Percentiles rank a stretch among this genome's conserved stretches.
These are phyloP conservation scores for Rhodotorula sp. DNA, from an alignment of 1,284 basidiomycete genomes.

Conservation along the genomic window DNA sequence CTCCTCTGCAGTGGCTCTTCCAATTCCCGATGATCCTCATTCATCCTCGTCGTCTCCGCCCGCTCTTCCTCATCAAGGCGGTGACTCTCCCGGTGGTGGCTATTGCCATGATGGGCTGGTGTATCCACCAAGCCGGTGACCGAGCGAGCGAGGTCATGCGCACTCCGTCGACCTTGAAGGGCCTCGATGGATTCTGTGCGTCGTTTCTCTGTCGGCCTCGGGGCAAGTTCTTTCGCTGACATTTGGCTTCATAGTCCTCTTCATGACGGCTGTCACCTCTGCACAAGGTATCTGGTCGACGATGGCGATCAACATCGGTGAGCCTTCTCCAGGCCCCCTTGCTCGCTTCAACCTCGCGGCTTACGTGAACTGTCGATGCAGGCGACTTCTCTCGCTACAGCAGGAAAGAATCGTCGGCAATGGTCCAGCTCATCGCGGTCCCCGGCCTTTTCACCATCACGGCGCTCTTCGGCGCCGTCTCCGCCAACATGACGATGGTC, in stretches of 20 bases:
- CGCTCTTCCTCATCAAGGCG: slow-evolving; percentile 66
- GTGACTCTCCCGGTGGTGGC: slow-evolving; percentile 62
- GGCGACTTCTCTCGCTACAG: slow-evolving; percentile 38
- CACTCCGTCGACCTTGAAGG: slow-evolving; percentile 46
- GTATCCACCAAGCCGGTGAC: slow-evolving; percentile 60
- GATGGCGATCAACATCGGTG: background rate
- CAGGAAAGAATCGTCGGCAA: slow-evolving; percentile 42
- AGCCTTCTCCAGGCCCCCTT: too few species aligned
- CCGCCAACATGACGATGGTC: slow-evolving; percentile 51
- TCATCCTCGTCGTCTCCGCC: slow-evolving; percentile 60
- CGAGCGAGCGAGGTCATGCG: slow-evolving; percentile 57
- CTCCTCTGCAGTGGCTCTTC: slow-evolving; percentile 2
- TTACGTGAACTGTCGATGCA: slow-evolving; percentile 1
- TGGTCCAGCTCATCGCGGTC: slow-evolving; percentile 66
- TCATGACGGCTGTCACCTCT: slow-evolving; percentile 26
- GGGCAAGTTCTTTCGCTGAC: background rate
- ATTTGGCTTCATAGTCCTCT: background rate
- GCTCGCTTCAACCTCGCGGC: too few species aligned
- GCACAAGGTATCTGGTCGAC: slow-evolving; percentile 18
- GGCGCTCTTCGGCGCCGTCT: slow-evolving; percentile 62
- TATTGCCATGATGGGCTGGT: slow-evolving; percentile 71
- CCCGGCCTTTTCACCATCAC: slow-evolving; percentile 65
- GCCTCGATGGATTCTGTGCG: slow-evolving; percentile 12
- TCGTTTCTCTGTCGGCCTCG: background rate
- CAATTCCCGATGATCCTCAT: slow-evolving; percentile 65